Percentiles rank a stretch among this genome's conserved stretches.
phyloP scores from a whole-genome alignment of 2,329 filamentous ascomycete genomes.

The Paecilomyces dactylethromorphus region DNA sequence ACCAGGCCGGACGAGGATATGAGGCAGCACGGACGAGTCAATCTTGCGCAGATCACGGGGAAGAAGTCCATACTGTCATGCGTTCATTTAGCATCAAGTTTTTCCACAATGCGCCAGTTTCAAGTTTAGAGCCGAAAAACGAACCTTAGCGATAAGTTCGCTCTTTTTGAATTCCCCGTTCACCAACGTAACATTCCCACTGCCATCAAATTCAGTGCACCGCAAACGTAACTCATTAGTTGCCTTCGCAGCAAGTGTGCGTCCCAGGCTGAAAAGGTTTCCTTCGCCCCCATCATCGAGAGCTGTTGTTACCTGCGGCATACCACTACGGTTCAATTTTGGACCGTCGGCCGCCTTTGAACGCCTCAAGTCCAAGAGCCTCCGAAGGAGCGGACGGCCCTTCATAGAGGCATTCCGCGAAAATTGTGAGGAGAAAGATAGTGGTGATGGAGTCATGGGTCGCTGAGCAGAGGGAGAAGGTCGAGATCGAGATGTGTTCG shows the following conservation, averaged over 20 bases:
- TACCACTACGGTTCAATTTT: constrained; percentile 51
- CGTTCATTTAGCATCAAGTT: constrained; percentile 14
- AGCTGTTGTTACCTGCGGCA: constrained; percentile 47
- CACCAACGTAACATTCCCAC: constrained; percentile 83
- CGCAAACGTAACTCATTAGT: constrained; percentile 78
- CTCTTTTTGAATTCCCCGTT: constrained; percentile 97
- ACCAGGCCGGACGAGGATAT: constrained; percentile 87
- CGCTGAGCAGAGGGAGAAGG: constrained; percentile 2
- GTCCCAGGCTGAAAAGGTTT: constrained; percentile 62
- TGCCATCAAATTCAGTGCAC: constrained; percentile 91
- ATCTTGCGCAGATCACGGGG: constrained; percentile 96
- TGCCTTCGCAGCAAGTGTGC: constrained; percentile 66
- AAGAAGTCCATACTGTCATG: constrained; percentile 73
- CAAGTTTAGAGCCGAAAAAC: constrained; percentile 8
- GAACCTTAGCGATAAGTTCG: constrained; percentile 88
- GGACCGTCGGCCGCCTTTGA: constrained; percentile 16
- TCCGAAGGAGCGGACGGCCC: constrained; percentile 27
- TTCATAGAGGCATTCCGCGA: constrained; percentile 23
- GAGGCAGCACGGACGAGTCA: constrained; percentile 88
- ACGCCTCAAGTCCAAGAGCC: constrained; percentile 28
- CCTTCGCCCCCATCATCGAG: constrained; percentile 54
- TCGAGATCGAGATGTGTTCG: constrained; percentile 9
- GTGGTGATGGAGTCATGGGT: background rate
- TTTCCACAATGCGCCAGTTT: constrained; percentile 5
- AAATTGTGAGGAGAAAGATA: constrained; percentile 2